Evolutionary conservation across 2,329 filamentous ascomycete genomes (phyloP).

Genomic region (Aspergillus ustus): DNA sequence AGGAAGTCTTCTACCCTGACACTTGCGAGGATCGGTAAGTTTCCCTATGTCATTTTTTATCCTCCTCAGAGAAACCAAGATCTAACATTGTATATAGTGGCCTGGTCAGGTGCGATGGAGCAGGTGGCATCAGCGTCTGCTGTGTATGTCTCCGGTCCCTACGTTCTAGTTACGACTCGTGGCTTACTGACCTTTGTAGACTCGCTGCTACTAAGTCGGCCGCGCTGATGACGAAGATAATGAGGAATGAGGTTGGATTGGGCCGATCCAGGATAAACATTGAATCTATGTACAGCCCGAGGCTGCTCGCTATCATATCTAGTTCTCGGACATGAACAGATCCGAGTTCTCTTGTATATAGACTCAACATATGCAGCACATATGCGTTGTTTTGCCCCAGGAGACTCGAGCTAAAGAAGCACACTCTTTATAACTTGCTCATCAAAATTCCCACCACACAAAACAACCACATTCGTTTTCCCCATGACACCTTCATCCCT

Average conservation of each 20-base stretch:
- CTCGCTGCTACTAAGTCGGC: background rate
- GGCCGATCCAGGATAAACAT: background rate
- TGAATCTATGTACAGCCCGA: background rate
- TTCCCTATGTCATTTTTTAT: background rate
- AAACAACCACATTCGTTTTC: background rate
- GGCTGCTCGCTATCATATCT: no score
- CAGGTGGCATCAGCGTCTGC: conserved; percentile 12
- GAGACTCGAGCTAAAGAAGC: background rate
- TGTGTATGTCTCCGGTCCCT: conserved; percentile 11
- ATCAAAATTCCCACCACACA: background rate
- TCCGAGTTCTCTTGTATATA: background rate
- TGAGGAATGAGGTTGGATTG: background rate
- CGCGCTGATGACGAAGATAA: no score
- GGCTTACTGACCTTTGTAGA: background rate
- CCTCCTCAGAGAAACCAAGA: background rate
- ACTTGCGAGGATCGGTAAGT: conserved; percentile 12
- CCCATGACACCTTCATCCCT: background rate
- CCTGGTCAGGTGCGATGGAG: conserved; percentile 14
- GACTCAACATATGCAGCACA: background rate
- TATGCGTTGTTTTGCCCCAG: no score
- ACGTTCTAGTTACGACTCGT: background rate
- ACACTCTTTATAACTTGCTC: background rate
- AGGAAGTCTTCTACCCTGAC: conserved; percentile 14
- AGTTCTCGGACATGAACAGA: background rate
- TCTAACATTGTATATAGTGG: conserved; percentile 11